phyloP scores from a whole-genome alignment of 1,139 yeast species.

The Meyerozyma athensensis region DNA sequence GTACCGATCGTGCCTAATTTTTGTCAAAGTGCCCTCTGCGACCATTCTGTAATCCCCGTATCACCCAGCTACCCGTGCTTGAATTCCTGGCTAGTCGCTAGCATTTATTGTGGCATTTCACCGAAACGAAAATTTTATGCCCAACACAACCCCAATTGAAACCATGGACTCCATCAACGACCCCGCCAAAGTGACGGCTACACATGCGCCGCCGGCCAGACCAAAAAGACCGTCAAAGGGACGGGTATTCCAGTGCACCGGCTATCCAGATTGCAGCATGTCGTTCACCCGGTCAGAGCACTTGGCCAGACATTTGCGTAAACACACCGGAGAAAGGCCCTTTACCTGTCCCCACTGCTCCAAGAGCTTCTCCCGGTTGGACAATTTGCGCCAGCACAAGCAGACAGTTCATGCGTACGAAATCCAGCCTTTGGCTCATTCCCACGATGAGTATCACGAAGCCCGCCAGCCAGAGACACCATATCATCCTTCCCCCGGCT shows the following conservation, averaged over 20 bases:
- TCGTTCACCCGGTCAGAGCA: conserved; percentile 87
- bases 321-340: conserved; percentile 95
- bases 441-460: not conserved
- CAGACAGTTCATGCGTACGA: conserved; percentile 90
- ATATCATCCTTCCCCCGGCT: not conserved
- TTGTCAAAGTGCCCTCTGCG: no score
- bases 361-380: conserved; percentile 76
- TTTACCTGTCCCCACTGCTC: conserved; percentile 82
- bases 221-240: conserved; percentile 47
- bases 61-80: no score
- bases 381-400: conserved; percentile 86
- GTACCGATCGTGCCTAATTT: no score
- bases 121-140: not conserved
- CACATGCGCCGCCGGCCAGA: conserved; percentile 5
- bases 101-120: no score
- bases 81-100: no score
- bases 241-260: conserved; percentile 77
- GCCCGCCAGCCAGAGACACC: conserved; percentile 1
- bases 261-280: conserved; percentile 85
- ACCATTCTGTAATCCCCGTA: no score
- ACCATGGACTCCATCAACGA: not conserved
- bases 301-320: conserved; percentile 85
- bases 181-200: not conserved
- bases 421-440: conserved; percentile 29
- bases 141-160: not conserved